Percentiles rank a stretch among this genome's conserved stretches.
Conservation (phyloP, 345 rosid species). For the Euclidium syriacum region DNA sequence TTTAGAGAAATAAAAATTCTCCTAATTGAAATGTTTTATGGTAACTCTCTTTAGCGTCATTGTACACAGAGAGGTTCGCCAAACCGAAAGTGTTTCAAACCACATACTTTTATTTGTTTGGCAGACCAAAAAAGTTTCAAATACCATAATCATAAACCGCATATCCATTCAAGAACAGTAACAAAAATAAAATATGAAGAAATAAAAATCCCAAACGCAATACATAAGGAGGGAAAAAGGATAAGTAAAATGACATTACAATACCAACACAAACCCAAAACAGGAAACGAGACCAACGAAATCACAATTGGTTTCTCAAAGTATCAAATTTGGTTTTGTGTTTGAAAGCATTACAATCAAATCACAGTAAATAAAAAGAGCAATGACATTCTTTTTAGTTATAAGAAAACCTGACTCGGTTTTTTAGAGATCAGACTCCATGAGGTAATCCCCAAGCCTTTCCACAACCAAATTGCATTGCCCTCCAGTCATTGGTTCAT, state of each 20-base stretch:
- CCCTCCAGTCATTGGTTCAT: conserved; percentile 34
- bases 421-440: conserved; percentile 58
- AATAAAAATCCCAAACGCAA: conserved; percentile 9
- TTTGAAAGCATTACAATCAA: conserved; percentile 19
- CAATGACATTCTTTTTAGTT: background rate
- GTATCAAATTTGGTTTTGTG: conserved; percentile 14
- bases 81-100: too few species aligned
- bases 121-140: background rate
- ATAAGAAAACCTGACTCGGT: background rate
- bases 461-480: conserved; percentile 38
- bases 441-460: conserved; percentile 63
- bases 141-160: background rate
- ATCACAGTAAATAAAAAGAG: conserved; percentile 2
- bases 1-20: too few species aligned
- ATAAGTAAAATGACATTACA: conserved; percentile 21
- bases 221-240: background rate
- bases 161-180: background rate
- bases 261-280: conserved; percentile 17
- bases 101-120: too few species aligned
- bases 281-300: conserved; percentile 7
- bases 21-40: too few species aligned
- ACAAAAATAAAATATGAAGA: background rate
- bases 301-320: conserved; percentile 5
- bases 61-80: background rate
- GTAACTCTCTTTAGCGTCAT: background rate